Base-by-base conservation (phyloP, 768 basidiomycete species). In the Auriscalpium orientale region DNA sequence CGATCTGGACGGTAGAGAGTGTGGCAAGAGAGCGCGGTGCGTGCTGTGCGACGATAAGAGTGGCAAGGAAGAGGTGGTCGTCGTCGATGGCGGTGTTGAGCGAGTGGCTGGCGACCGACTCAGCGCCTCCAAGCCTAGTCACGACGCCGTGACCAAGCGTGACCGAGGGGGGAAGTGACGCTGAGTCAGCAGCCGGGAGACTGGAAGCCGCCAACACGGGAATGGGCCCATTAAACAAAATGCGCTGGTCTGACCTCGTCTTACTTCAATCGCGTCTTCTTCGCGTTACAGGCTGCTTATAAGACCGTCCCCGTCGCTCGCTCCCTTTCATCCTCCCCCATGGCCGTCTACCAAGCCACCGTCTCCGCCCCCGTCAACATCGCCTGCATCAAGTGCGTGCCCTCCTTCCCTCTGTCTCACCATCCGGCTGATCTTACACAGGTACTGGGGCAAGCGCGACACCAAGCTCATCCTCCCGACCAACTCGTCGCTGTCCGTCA, bases 371-470 rank as follows among this genome's bases (percentile, higher is more conserved):
- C 94, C 4, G 93, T 98, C 56, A 98, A 98, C 73, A 98, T 98
- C 66, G 94, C 94, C n/a, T 90, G 88, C 68, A 97, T 98, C 74
- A 98, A 98, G 94, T 95, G 56, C 65, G 78, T 43, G 22, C n/a
- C 16, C 34, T 38, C 45, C 22, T 20, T 51, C 46, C 18, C 47
- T 62, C 56, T 38, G 60, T 57, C 18, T 37, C 12, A 51, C 4
- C 12, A 46, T 16, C 9, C 38, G 12, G 6, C 43, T 49, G 34
- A 15, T 18, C 56, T 55, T n/a, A 54, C 57, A 48, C 67, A 95
- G 90, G 70, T 98, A 98, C 79, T 99, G 97, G 97, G 97, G 97
- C 61, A 99, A 99, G 73, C 89, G 97, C 58, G 89, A 98, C 72
- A 95, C 92, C 4, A 81, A 85, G 64, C 83, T 98, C 60, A 98